Evolutionary conservation across 208 protist genomes (phyloP), one percentile per base, ranked within the genome.

Genomic region (Wallacemonas rigidus): DNA sequence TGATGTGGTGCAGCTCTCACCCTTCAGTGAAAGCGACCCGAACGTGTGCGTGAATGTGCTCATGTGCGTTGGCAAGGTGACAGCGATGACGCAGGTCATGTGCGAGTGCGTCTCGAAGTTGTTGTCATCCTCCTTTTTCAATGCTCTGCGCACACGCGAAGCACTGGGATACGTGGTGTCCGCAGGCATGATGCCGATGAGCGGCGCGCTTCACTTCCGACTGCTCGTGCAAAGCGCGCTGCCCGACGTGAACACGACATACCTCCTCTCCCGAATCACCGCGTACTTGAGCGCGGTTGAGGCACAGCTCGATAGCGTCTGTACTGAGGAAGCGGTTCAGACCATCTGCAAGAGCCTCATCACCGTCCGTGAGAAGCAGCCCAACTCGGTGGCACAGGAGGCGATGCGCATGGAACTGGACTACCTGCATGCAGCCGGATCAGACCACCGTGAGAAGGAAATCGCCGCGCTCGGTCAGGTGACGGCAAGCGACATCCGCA

Each of bases 151-250:
- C 57, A 97, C 92, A 12, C 61, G 71, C 8, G 90, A 97, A 72
- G 60, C 82, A 9, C 79, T 97, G 54, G 92, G 92, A 36, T 97
- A 97, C 69, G 65, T 94, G 55, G 92, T 97, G 2, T 79, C 80
- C 51, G 54, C 76, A 8, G 47, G 77, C 38, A 63, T 64, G 1
- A 41, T 65, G 17, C 73, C 55, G 12, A 50, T 71, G 40, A 62
- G 79, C 41, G 64, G 68, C 50, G 77, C 72, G 15, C 63, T 67
- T 45, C 79, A 91, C 58, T 40, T 90, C n/a, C 38, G 83, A 26
- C 82, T 94, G 64, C 53, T 76, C 72, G 86, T 72, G 39, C 86
- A 94, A 67, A 90, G 84, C 61, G 85, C 84, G 2, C 60, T 90
- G 55, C 55, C 72, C 2, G 80, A 72, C 39, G 85, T 86, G 43